phyloP scores from a whole-genome alignment of 139 green algal genomes.

The Penium margaritaceum region DNA sequence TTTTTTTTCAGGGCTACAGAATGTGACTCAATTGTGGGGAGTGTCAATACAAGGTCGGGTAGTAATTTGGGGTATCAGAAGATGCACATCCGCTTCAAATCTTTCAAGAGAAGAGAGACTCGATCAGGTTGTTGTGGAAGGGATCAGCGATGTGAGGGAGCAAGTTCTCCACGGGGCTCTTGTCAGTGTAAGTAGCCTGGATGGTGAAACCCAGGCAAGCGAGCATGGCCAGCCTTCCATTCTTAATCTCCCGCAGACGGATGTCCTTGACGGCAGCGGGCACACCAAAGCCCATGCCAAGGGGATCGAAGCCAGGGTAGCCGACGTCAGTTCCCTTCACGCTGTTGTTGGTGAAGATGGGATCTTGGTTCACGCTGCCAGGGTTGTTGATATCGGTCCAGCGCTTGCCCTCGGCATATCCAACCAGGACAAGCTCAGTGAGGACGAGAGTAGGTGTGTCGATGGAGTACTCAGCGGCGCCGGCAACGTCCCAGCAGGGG shows the following conservation, averaged over 20 bases:
- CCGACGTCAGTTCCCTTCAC: constrained; percentile 37
- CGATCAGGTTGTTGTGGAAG: constrained; percentile 31
- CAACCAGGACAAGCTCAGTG: constrained; percentile 48
- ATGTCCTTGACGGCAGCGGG: too few relatives aligned
- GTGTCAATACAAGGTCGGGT: too few relatives aligned
- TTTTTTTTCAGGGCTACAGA: too few relatives aligned
- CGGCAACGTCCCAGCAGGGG: constrained; percentile 41
- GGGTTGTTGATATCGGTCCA: constrained; percentile 54
- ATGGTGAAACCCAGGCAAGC: constrained; percentile 17
- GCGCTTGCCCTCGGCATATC: constrained; percentile 51
- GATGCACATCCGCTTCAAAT: too few relatives aligned
- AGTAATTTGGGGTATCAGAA: too few relatives aligned
- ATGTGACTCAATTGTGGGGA: too few relatives aligned
- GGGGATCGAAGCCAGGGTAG: constrained; percentile 40
- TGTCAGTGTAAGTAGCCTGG: constrained; percentile 35
- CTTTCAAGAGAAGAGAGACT: too few relatives aligned
- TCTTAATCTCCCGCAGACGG: constrained; percentile 74
- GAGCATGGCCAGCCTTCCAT: constrained; percentile 70
- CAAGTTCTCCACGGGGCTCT: constrained; percentile 39
- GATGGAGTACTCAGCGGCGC: constrained; percentile 40
- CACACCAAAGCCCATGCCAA: constrained; percentile 13
- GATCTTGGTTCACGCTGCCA: constrained; percentile 46
- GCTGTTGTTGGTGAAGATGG: constrained; percentile 45
- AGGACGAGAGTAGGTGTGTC: constrained; percentile 38
- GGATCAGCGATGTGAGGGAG: constrained; percentile 42